Base-by-base conservation (phyloP, 2,329 filamentous ascomycete species). In the Penicillium sp. region DNA sequence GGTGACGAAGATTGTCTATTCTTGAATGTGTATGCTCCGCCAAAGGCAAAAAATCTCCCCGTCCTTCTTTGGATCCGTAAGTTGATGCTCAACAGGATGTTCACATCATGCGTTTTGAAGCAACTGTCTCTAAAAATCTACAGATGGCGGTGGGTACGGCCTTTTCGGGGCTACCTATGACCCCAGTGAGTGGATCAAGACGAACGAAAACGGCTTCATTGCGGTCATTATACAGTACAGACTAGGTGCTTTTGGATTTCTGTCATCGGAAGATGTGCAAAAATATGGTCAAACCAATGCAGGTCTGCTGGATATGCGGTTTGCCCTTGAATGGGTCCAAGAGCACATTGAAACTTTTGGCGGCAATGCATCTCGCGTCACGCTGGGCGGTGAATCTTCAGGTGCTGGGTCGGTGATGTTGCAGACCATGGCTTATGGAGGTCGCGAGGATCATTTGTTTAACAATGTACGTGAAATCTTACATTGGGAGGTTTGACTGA, bases 181-280 rank as follows among this genome's bases (percentile, higher is more conserved):
- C 52, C 58, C 77, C 29, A 71, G 68, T n/a, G 37, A 66, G 1
- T 69, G 79, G 43, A 79, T 83, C 48, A 78, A 78, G 39, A 75
- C 75, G 4, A 82, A 80, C 59, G 68, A 74, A n/a, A 77, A 82
- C 56, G 70, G 68, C 3, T 83, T 83, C 53, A 67, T 84, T 39
- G 74, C 68, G 14, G 79, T 84, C 21, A 67, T 75, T 3, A 80
- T 83, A 39, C 79, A 84, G 58, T 84, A 83, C 60, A 68, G 81
- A 16, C 53, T 63, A 7, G 59, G 59, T 14, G 61, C 61, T 11
- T 62, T 63, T 44, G 61, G 61, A 2, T 63, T 61, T 19, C 48
- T 63, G 5, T 80, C 84, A 0, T 81, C 84, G 41, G 78, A 83
- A 39, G 76, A 80, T 39, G 77, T 88, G 21, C 77, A 79, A 46